Percentiles rank a stretch among this genome's conserved stretches.
Evolutionary conservation across 768 basidiomycete genomes (phyloP).

Genomic region (Scleroderma bovista): DNA sequence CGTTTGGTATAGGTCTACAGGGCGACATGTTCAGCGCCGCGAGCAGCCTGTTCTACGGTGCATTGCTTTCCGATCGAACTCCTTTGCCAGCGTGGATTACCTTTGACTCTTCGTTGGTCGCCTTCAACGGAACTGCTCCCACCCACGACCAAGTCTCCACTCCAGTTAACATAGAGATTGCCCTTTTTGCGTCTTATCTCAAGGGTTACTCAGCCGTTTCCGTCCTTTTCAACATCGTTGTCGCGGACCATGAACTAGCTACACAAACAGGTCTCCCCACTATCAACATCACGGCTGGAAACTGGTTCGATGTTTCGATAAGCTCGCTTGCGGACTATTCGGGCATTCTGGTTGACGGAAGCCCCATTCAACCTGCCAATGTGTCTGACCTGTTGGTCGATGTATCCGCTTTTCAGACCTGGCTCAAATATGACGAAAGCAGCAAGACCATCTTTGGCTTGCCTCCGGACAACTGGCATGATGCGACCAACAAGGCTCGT

Average conservation of each 20-base stretch:
- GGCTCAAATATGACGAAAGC: constrained; percentile 56
- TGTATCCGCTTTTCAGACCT: constrained; percentile 45
- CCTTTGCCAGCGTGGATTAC: constrained; percentile 68
- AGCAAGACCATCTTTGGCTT: constrained; percentile 60
- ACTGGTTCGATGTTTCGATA: constrained; percentile 47
- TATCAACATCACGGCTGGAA: constrained; percentile 64
- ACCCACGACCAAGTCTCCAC: constrained; percentile 31
- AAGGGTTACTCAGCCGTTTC: constrained; percentile 61
- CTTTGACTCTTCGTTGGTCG: constrained; percentile 63
- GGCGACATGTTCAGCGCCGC: constrained; percentile 51
- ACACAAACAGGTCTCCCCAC: constrained; percentile 44
- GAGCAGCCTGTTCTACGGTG: constrained; percentile 55
- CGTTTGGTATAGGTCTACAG: constrained; percentile 84
- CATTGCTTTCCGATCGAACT: constrained; percentile 60
- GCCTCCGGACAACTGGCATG: constrained; percentile 42
- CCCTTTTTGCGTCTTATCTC: constrained; percentile 66
- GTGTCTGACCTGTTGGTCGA: constrained; percentile 56
- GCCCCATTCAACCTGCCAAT: constrained; percentile 50
- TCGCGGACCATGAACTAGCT: constrained; percentile 67
- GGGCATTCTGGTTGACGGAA: constrained; percentile 59
- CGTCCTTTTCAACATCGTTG: constrained; percentile 58
- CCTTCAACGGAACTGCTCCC: constrained; percentile 78
- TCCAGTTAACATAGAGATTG: constrained; percentile 44
- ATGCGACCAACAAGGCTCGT: constrained; percentile 25
- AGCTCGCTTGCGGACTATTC: constrained; percentile 53